Conservation (phyloP, 1,284 basidiomycete genomes). For the Malassezia cuniculi region DNA sequence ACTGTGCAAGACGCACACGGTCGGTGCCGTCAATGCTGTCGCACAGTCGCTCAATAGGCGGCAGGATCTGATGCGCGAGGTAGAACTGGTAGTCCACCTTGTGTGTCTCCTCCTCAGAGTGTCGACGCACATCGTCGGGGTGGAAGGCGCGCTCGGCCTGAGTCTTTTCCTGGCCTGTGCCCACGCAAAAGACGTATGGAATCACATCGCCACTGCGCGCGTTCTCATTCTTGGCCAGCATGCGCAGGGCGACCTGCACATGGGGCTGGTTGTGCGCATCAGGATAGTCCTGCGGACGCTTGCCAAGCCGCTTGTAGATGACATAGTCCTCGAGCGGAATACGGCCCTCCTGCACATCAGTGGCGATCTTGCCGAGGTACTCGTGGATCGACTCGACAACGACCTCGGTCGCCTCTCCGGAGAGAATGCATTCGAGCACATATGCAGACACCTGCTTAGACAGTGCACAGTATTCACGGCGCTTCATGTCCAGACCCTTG, state of each 20-base stretch:
- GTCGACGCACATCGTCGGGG: slow-evolving; percentile 73
- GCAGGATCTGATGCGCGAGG: slow-evolving; percentile 77
- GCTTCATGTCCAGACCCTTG: slow-evolving; percentile 98
- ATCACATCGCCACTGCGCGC: slow-evolving; percentile 84
- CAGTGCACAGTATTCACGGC: slow-evolving; percentile 81
- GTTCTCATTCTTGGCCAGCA: slow-evolving; percentile 70
- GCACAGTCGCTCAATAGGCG: slow-evolving; percentile 85
- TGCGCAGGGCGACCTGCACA: slow-evolving; percentile 83
- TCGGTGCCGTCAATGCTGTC: slow-evolving; percentile 95
- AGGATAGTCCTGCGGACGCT: slow-evolving; percentile 60
- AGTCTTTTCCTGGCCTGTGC: slow-evolving; percentile 56
- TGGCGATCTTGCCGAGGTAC: slow-evolving; percentile 63
- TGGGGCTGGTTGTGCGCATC: slow-evolving; percentile 89
- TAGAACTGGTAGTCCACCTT: slow-evolving; percentile 63
- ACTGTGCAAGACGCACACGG: slow-evolving; percentile 76
- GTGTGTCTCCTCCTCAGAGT: slow-evolving; percentile 22
- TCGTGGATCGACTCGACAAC: slow-evolving; percentile 88
- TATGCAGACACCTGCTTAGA: slow-evolving; percentile 70
- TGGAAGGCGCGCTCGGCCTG: slow-evolving; percentile 86
- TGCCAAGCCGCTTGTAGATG: slow-evolving; percentile 51
- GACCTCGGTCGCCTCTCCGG: slow-evolving; percentile 75
- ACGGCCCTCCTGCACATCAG: slow-evolving; percentile 63
- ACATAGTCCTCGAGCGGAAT: slow-evolving; percentile 82
- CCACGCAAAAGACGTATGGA: slow-evolving; percentile 83
- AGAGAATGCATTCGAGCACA: slow-evolving; percentile 69